Conservation (phyloP, 2,329 filamentous ascomycete species). For the Aspergillus viridinutans region DNA sequence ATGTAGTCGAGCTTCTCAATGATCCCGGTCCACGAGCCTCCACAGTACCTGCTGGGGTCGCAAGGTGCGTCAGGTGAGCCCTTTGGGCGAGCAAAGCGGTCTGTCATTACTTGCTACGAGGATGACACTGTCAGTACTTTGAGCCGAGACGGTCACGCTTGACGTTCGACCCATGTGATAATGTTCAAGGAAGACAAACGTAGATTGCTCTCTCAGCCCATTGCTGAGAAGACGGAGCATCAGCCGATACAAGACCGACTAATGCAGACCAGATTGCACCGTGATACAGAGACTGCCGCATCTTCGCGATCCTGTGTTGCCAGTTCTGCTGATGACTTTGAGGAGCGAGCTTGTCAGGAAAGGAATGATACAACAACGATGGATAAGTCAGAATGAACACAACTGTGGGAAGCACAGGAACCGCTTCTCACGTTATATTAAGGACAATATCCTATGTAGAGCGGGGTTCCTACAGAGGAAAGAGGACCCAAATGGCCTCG, state of each 20-base stretch:
- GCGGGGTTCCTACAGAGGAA: neutral
- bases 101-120: conserved; percentile 50
- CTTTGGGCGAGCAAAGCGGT: conserved; percentile 50
- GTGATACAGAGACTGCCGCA: neutral
- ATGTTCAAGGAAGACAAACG: conserved; percentile 3
- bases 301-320: neutral
- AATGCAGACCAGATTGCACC: neutral
- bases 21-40: conserved; percentile 58
- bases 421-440: neutral
- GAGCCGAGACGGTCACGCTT: neutral
- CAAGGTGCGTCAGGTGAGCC: conserved; percentile 28
- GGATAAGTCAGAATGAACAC: neutral
- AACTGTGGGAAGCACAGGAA: neutral
- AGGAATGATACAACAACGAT: neutral
- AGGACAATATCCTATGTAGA: neutral
- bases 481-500: neutral
- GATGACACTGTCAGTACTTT: neutral
- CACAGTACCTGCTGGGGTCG: conserved; percentile 48
- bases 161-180: neutral
- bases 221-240: conserved; percentile 11
- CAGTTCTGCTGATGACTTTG: neutral
- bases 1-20: conserved; percentile 50
- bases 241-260: conserved; percentile 2
- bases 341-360: neutral
- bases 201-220: conserved; percentile 58